Conservation (phyloP, 768 basidiomycete genomes). For the Kwoniella sp. region DNA sequence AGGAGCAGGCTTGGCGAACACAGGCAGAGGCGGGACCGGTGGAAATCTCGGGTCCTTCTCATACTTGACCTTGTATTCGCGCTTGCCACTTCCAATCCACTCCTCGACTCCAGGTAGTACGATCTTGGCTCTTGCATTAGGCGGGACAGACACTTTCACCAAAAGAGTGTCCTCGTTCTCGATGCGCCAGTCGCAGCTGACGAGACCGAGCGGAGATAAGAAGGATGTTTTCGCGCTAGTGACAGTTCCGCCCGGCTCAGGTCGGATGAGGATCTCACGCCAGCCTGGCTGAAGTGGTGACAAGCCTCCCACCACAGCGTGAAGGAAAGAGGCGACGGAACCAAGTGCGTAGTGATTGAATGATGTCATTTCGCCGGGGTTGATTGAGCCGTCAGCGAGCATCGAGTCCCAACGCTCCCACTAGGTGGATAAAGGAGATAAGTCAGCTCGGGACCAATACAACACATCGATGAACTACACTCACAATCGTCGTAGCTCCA, state of each 20-base stretch:
- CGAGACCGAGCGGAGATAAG: conserved; percentile 26
- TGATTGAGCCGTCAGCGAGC: conserved; percentile 43
- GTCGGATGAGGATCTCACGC: conserved; percentile 30
- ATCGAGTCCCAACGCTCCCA: conserved; percentile 52
- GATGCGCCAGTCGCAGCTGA: conserved; percentile 24
- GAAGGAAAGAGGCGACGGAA: conserved; percentile 37
- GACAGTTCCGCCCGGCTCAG: conserved; percentile 44
- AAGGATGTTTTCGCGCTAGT: conserved; percentile 23
- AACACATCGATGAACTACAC: not conserved
- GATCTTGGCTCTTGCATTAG: conserved; percentile 34
- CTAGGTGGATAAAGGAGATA: conserved; percentile 10
- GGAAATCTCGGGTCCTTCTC: not conserved
- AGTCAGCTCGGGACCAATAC: too few species aligned
- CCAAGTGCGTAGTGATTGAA: conserved; percentile 53
- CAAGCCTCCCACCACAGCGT: conserved; percentile 35
- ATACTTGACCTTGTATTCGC: not conserved
- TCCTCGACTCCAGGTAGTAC: conserved; percentile 30
- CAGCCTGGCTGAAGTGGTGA: conserved; percentile 30
- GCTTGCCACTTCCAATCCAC: conserved; percentile 32
- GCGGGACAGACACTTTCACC: conserved; percentile 33
- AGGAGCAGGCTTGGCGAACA: not conserved
- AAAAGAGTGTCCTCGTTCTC: conserved; percentile 21
- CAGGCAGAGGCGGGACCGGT: not conserved
- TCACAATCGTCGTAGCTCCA: conserved; percentile 31
- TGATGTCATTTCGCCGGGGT: conserved; percentile 48